Percentiles rank a stretch among this genome's conserved stretches.
Evolutionary conservation across 306 rosid species (phyloP).

Genomic region (Quercus cerris): DNA sequence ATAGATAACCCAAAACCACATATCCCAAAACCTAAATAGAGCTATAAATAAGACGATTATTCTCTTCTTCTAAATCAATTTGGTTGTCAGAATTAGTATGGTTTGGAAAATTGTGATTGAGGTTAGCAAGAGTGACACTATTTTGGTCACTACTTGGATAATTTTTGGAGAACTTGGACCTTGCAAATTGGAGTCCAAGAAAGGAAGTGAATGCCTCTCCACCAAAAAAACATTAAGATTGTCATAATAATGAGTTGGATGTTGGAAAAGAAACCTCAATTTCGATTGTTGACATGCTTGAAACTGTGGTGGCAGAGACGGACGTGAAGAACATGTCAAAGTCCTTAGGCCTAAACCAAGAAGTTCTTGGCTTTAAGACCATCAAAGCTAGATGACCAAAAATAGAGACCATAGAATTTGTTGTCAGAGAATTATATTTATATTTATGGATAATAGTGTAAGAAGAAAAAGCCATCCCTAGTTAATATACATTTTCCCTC

Average conservation of each 20-base stretch:
- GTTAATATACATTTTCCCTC: no score
- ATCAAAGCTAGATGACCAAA: no score
- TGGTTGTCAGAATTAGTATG: not conserved
- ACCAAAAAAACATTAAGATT: slow-evolving; percentile 50
- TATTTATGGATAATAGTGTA: no score
- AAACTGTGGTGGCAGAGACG: slow-evolving; percentile 65
- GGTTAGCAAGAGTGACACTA: not conserved
- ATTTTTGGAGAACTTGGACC: not conserved
- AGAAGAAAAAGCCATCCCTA: no score
- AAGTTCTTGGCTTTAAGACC: no score
- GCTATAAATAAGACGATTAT: not conserved
- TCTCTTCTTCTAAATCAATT: not conserved
- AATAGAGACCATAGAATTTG: no score
- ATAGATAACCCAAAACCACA: slow-evolving; percentile 33
- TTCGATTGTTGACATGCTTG: slow-evolving; percentile 70
- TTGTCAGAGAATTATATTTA: no score
- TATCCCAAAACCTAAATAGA: slow-evolving; percentile 13
- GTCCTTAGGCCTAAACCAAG: not conserved
- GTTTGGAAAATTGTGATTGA: not conserved
- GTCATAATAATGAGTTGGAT: slow-evolving; percentile 48
- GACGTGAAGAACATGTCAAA: slow-evolving; percentile 63
- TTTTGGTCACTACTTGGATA: not conserved
- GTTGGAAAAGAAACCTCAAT: slow-evolving; percentile 57
- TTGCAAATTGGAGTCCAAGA: slow-evolving; percentile 31
- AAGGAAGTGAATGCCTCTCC: slow-evolving; percentile 67